Conservation (phyloP, 2,329 filamentous ascomycete genomes). For the Xylariales sp. region DNA sequence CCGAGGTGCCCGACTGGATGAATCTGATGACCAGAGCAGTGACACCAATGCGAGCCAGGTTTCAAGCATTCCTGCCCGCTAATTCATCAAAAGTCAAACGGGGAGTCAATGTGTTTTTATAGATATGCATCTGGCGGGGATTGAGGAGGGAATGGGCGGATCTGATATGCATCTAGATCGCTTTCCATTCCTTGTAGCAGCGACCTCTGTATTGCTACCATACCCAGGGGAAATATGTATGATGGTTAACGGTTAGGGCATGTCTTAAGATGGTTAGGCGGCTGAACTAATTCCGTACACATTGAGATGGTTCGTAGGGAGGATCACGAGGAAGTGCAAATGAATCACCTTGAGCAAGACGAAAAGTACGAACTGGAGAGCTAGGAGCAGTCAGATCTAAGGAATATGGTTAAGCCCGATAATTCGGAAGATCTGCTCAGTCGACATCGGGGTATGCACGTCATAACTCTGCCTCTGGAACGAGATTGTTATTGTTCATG, state of each 20-base stretch:
- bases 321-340: no score
- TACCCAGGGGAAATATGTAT: neutral
- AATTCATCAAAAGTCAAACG: slow-evolving; percentile 3
- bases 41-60: slow-evolving; percentile 50
- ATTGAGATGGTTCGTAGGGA: no score
- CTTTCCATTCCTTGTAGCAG: neutral
- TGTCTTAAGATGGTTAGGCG: no score
- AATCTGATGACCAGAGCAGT: slow-evolving; percentile 43
- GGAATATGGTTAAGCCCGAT: no score
- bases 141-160: neutral
- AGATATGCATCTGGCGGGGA: neutral
- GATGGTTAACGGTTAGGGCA: no score
- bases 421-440: no score
- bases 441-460: no score
- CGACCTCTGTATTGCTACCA: neutral
- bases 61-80: slow-evolving; percentile 48
- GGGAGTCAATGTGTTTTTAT: neutral
- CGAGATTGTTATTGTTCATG: neutral
- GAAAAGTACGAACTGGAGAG: no score
- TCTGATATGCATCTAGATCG: neutral
- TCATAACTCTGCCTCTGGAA: neutral
- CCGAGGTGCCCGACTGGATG: slow-evolving; percentile 7
- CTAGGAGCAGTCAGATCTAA: no score
- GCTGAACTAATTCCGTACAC: no score
- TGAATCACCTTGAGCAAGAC: no score